Evolutionary conservation across 106 monocot genomes (phyloP).

Genomic region (Triglochin maritima): DNA sequence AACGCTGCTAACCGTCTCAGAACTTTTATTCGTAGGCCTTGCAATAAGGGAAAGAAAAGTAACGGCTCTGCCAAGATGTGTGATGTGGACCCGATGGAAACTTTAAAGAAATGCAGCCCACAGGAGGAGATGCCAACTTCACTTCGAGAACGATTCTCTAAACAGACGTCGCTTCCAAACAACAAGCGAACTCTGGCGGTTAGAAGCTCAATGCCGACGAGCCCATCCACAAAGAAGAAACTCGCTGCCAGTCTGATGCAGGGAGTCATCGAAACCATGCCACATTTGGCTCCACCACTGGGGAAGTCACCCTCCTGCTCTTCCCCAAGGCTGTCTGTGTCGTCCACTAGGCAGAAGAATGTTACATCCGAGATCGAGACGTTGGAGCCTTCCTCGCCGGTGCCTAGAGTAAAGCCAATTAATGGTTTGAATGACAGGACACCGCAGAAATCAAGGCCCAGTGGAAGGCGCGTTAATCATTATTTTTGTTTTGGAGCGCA

Average conservation of each 20-base stretch:
- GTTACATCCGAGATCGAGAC: conserved; percentile 20
- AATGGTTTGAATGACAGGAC: conserved; percentile 3
- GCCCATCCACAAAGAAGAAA: conserved; percentile 59
- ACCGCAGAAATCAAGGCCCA: conserved; percentile 18
- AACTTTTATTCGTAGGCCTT: conserved; percentile 38
- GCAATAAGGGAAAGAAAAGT: conserved; percentile 36
- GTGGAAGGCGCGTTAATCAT: conserved; percentile 32
- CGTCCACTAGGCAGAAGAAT: conserved; percentile 28
- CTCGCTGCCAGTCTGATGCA: conserved; percentile 52
- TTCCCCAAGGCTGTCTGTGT: conserved; percentile 19
- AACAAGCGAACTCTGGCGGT: conserved; percentile 56
- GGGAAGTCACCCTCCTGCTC: conserved; percentile 13
- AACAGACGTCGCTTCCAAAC: conserved; percentile 33
- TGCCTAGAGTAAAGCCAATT: conserved; percentile 4
- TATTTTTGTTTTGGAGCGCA: conserved; percentile 78
- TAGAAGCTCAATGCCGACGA: conserved; percentile 28
- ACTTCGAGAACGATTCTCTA: conserved; percentile 50
- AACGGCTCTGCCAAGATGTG: conserved; percentile 14
- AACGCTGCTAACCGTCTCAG: conserved; percentile 49
- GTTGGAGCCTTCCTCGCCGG: conserved; percentile 23
- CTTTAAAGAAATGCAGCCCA: conserved; percentile 31
- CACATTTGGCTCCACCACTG: conserved; percentile 28
- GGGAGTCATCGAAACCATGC: conserved; percentile 65
- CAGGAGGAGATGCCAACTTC: conserved; percentile 48
- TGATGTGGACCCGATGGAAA: conserved; percentile 35